Conservation (phyloP, 2,329 filamentous ascomycete genomes). For the Ophiostoma piceae region DNA sequence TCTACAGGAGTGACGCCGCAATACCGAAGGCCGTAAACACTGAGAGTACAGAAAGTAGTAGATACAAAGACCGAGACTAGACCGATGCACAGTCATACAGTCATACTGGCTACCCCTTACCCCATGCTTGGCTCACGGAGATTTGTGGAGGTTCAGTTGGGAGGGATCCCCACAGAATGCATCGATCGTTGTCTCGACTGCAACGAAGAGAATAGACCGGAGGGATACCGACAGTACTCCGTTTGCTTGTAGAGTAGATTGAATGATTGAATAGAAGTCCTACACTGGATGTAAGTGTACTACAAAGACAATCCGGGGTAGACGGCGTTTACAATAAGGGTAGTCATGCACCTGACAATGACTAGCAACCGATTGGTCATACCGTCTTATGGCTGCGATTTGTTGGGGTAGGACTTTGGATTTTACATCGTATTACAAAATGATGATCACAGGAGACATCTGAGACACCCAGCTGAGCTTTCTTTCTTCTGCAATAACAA, state of each 20-base stretch:
- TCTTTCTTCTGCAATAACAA: neutral
- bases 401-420: slow-evolving; percentile 5
- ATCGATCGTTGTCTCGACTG: neutral
- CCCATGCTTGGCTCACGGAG: neutral
- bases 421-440: neutral
- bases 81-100: neutral
- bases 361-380: neutral
- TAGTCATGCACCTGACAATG: no score
- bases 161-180: neutral
- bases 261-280: neutral
- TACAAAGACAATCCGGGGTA: neutral
- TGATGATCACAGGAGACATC: neutral
- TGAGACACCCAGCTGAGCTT: neutral
- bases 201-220: neutral
- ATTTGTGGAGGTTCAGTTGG: neutral
- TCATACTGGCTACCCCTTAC: neutral
- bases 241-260: neutral
- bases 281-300: neutral
- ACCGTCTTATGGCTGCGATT: neutral
- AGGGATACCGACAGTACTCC: neutral
- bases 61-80: neutral
- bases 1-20: neutral
- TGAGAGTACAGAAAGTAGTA: no score
- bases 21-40: no score
- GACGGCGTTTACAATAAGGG: neutral